phyloP scores from a whole-genome alignment of 768 basidiomycete species.

The Boletellus emodensis region DNA sequence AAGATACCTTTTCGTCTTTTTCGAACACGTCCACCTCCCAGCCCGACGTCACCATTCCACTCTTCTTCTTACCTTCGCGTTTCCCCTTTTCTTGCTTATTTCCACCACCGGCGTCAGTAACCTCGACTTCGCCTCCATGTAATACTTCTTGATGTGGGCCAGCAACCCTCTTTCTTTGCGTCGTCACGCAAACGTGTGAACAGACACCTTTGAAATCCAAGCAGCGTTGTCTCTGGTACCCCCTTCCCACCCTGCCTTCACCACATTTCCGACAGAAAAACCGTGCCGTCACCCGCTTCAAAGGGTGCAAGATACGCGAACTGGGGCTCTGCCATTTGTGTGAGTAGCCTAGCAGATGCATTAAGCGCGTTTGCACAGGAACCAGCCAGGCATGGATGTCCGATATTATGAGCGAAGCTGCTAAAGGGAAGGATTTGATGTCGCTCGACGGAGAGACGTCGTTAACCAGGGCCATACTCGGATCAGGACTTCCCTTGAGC shows the following conservation, averaged over 20 bases:
- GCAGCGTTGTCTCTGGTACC: conserved; percentile 39
- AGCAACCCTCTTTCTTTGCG: not conserved
- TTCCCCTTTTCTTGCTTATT: conserved; percentile 16
- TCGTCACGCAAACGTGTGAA: conserved; percentile 48
- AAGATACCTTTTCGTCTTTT: conserved; percentile 53
- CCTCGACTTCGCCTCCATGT: not conserved
- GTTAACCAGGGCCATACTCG: not conserved
- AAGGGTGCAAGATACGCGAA: conserved; percentile 47
- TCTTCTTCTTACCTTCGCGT: conserved; percentile 1
- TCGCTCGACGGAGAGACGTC: conserved; percentile 1
- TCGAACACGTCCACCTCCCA: conserved; percentile 54
- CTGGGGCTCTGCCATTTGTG: conserved; percentile 49
- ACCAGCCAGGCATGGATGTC: conserved; percentile 50
- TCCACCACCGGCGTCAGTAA: conserved; percentile 4
- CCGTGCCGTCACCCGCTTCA: conserved; percentile 53
- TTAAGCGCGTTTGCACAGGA: conserved; percentile 42
- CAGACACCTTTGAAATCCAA: conserved; percentile 59
- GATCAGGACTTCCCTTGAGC: conserved; percentile 27
- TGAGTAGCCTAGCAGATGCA: conserved; percentile 44
- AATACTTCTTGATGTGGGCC: not conserved
- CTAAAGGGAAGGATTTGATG: conserved; percentile 28
- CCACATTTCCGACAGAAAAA: conserved; percentile 56
- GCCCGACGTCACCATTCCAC: conserved; percentile 18
- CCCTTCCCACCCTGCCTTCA: conserved; percentile 29
- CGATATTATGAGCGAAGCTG: conserved; percentile 35